Evolutionary conservation across 768 basidiomycete species (phyloP).

Genomic region (Naganishia antarctica): DNA sequence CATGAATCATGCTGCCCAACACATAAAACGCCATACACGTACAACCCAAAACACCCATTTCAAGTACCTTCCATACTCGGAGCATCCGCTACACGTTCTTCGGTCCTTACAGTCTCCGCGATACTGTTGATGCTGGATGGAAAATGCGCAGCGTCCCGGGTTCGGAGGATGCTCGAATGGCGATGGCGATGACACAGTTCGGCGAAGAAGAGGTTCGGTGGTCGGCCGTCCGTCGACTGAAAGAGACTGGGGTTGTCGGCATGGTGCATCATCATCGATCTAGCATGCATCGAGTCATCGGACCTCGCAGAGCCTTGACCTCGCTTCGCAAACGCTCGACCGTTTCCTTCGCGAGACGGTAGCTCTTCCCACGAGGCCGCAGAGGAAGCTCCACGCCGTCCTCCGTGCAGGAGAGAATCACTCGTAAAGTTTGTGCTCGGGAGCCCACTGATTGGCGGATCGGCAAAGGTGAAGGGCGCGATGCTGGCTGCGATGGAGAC

Average conservation of each 20-base stretch:
- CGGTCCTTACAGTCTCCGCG: not conserved
- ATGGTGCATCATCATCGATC: not conserved
- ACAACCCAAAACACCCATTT: no score
- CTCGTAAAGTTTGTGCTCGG: conserved; percentile 12
- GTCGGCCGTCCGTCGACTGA: not conserved
- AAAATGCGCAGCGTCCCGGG: conserved; percentile 1
- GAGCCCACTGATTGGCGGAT: conserved; percentile 6
- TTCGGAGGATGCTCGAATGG: conserved; percentile 8
- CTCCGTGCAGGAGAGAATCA: conserved; percentile 9
- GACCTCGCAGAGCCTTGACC: not conserved
- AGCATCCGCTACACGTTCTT: not conserved
- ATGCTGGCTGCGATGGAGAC: not conserved
- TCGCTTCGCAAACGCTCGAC: no score
- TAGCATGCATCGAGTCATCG: not conserved
- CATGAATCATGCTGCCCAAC: no score
- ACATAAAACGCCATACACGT: no score
- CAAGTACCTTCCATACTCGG: not conserved
- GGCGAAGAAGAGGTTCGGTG: not conserved
- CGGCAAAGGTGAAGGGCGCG: not conserved
- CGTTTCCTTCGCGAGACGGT: not conserved
- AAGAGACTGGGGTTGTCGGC: not conserved
- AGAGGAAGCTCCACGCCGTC: not conserved
- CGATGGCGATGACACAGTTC: conserved; percentile 17
- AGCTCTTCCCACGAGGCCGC: conserved; percentile 7
- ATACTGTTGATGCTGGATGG: conserved; percentile 3